Evolutionary conservation across 2,329 filamentous ascomycete genomes (phyloP), one percentile per base, ranked within the genome.

Genomic region (Monilinia laxa): DNA sequence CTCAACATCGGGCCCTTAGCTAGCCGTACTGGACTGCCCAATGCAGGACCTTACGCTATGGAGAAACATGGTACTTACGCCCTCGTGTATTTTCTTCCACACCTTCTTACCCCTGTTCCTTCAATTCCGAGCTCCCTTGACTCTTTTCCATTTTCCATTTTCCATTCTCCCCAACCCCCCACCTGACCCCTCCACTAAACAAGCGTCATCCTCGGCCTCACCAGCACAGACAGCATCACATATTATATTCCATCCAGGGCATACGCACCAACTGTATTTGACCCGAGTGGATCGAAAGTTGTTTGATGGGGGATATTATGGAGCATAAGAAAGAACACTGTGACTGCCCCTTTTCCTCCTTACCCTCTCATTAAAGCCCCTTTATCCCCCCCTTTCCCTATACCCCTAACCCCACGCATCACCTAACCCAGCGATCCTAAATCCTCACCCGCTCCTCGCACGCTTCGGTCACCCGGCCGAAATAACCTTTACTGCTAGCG

Each of bases 201-300:
- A 56, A 71, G 70, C 18, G 75, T 79, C 11, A 75, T 79, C 11
- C 71, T 78, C 23, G 75, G 75, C 14, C 66, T 79, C 51, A 76
- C 74, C 5, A 74, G 69, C 58, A 67, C 71, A 12, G 76, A 74
- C 14, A 76, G 77, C 2, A 71, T 71, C 23, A 77, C 79, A 49
- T 70, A 71, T 45, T 73, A 49, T 70, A 71, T 45, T 73, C 59
- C 10, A 12, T 31, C 3, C 42, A 71, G 14, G 70, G 71, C 1
- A 71, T 73, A 16, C 59, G 71, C 14, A 54, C 72, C 23, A 74
- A 74, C 51, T 71, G 68, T 64, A 57, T 74, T 11, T 71, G 69
- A 56, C 72, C 73, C 31, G 73, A 72, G 31, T 74, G 70, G 68
- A 71, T 71, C 18, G 51, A 59, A 11, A 73, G 71, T 9, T 60